Evolutionary conservation across 805 yeast species (phyloP).

Genomic region (Tetrapisispora namnaoensis): DNA sequence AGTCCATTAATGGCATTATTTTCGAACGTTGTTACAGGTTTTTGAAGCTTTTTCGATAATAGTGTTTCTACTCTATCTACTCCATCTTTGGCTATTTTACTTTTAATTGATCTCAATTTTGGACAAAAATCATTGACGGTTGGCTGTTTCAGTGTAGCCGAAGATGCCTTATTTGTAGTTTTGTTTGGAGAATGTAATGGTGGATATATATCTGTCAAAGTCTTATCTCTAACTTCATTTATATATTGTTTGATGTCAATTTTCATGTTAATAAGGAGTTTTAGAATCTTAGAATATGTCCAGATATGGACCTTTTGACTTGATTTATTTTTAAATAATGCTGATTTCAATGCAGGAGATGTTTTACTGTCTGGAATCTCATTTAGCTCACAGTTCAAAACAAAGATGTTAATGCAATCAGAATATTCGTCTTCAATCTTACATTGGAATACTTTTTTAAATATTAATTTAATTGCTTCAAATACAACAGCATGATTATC

Average conservation of each 20-base stretch:
- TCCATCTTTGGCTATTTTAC: not conserved
- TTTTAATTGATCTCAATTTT: not conserved
- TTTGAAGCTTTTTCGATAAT: not conserved
- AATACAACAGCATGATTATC: not conserved
- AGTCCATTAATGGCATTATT: not conserved
- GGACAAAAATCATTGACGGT: not conserved
- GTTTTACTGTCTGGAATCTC: conserved; percentile 1
- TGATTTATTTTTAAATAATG: not conserved
- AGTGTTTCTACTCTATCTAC: not conserved
- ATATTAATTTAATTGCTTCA: conserved; percentile 1
- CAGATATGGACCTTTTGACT: conserved; percentile 2
- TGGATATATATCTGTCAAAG: not conserved
- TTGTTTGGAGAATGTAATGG: not conserved
- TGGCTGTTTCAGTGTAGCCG: not conserved
- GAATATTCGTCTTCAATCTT: conserved; percentile 3
- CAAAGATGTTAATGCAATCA: conserved; percentile 3
- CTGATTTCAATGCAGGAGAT: not conserved
- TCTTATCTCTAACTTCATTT: not conserved
- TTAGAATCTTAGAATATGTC: not conserved
- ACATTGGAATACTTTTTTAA: conserved; percentile 5
- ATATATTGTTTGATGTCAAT: not conserved
- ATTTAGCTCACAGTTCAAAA: conserved; percentile 4
- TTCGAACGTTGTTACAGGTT: not conserved
- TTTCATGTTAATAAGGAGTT: not conserved
- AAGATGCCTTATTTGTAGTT: not conserved